Evolutionary conservation across 495 filamentous ascomycete species (phyloP).

Genomic region (Xylaria flabelliformis): DNA sequence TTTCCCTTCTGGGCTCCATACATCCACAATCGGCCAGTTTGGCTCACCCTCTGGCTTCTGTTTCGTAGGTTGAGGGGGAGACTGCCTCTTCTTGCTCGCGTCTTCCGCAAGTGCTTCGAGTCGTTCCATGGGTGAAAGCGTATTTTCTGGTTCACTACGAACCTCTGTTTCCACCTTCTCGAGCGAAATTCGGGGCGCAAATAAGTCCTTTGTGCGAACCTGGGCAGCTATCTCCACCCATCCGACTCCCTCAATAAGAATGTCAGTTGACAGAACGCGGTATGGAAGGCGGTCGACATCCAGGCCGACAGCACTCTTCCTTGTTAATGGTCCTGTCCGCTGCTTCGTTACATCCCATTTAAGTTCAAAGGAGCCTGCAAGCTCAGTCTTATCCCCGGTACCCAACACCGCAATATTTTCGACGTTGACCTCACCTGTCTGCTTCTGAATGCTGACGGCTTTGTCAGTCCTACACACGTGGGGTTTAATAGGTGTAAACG

Average conservation of each 20-base stretch:
- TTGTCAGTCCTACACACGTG: constrained; percentile 83
- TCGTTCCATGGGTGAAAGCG: constrained; percentile 31
- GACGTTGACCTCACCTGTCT: constrained; percentile 59
- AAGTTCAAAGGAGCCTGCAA: constrained; percentile 77
- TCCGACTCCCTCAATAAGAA: constrained; percentile 87
- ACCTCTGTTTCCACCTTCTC: constrained; percentile 13
- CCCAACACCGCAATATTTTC: constrained; percentile 64
- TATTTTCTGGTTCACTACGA: constrained; percentile 29
- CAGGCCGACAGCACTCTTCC: constrained; percentile 56
- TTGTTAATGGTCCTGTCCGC: constrained; percentile 67
- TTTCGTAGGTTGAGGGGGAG: constrained; percentile 11
- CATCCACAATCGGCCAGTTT: constrained; percentile 74
- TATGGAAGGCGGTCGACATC: constrained; percentile 73
- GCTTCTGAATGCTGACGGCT: constrained; percentile 69
- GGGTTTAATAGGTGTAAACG: constrained; percentile 74
- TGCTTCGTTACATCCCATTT: constrained; percentile 80
- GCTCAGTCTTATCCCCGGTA: constrained; percentile 60
- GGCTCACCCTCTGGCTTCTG: constrained; percentile 27
- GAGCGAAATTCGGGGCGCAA: constrained; percentile 20
- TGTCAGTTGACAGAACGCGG: constrained; percentile 75
- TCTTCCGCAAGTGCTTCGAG: constrained; percentile 31
- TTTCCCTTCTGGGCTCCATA: constrained; percentile 82
- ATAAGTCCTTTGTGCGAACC: constrained; percentile 63
- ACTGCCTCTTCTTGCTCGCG: constrained; percentile 31
- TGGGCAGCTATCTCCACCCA: constrained; percentile 93